Evolutionary conservation across 2,329 filamentous ascomycete genomes (phyloP).

Genomic region (Drechslerella dactyloides): DNA sequence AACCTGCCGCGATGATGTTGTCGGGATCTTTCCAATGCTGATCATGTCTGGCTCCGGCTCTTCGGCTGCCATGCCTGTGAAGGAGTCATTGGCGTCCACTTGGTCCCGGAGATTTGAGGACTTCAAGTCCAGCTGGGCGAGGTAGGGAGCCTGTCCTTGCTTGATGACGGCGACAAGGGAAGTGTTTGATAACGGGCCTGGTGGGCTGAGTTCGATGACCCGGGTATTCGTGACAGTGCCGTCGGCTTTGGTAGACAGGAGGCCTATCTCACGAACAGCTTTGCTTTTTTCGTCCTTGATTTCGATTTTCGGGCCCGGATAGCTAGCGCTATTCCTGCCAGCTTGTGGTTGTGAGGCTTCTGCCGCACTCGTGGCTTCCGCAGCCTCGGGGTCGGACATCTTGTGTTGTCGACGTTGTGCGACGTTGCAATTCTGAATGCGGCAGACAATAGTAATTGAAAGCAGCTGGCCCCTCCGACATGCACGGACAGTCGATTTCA

Average conservation of each 20-base stretch:
- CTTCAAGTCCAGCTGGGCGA: conserved; percentile 19
- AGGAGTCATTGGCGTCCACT: conserved; percentile 17
- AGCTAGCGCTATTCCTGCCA: background rate
- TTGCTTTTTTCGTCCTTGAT: background rate
- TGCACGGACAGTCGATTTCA: too few species aligned
- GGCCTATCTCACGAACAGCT: conserved; percentile 6
- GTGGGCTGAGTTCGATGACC: conserved; percentile 22
- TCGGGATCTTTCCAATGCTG: background rate
- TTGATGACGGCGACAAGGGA: conserved; percentile 37
- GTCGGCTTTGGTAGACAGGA: conserved; percentile 1
- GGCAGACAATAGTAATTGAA: too few species aligned
- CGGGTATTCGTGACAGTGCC: conserved; percentile 6
- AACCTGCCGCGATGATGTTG: background rate
- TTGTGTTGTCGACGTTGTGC: conserved; percentile 8
- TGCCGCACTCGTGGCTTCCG: background rate
- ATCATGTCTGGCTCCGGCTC: background rate
- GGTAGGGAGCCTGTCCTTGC: conserved; percentile 14
- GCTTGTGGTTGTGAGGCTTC: background rate
- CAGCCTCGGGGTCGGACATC: background rate
- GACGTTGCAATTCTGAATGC: background rate
- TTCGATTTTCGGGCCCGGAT: background rate
- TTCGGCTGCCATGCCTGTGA: background rate
- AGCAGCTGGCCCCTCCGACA: too few species aligned
- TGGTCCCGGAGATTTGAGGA: conserved; percentile 12
- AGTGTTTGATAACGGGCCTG: background rate